phyloP scores from a whole-genome alignment of 257 asterid species.

The Linaria vulgaris region DNA sequence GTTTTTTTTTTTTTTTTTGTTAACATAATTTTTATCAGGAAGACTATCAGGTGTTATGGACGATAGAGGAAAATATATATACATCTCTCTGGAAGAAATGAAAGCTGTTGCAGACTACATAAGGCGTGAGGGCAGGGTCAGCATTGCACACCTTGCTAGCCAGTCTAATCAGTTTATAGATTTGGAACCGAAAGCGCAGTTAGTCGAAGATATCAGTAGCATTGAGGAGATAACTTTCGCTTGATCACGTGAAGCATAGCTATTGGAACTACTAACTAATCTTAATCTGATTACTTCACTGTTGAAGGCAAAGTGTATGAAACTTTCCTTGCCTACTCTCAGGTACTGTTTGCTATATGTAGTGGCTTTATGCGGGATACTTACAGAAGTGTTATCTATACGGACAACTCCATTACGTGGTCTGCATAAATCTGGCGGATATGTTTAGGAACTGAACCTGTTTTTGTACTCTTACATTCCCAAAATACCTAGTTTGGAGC shows the following conservation, averaged over 20 bases:
- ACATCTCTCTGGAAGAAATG: constrained; percentile 92
- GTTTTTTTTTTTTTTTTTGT: too few relatives aligned
- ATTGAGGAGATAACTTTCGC: constrained; percentile 58
- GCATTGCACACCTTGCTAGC: constrained; percentile 94
- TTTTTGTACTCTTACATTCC: too few relatives aligned
- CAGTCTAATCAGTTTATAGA: constrained; percentile 95
- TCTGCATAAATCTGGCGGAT: not conserved
- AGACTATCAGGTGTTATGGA: constrained; percentile 97
- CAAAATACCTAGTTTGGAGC: too few relatives aligned
- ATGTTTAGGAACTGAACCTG: not conserved
- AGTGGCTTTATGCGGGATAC: not conserved
- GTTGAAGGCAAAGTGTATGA: not conserved
- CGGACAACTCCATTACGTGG: not conserved
- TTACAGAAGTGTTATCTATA: not conserved
- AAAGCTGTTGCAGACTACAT: constrained; percentile 95
- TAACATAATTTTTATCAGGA: constrained; percentile 72
- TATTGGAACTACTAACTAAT: not conserved
- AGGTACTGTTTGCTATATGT: not conserved
- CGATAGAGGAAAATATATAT: constrained; percentile 93
- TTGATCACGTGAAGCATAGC: constrained; percentile 31
- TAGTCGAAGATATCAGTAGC: constrained; percentile 53
- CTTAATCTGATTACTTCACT: not conserved
- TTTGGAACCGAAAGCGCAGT: constrained; percentile 73
- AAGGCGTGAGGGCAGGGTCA: constrained; percentile 87
- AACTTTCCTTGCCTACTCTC: not conserved